Evolutionary conservation across 495 filamentous ascomycete genomes (phyloP), one percentile per base, ranked within the genome.

Genomic region (Aspergillus cristatus): DNA sequence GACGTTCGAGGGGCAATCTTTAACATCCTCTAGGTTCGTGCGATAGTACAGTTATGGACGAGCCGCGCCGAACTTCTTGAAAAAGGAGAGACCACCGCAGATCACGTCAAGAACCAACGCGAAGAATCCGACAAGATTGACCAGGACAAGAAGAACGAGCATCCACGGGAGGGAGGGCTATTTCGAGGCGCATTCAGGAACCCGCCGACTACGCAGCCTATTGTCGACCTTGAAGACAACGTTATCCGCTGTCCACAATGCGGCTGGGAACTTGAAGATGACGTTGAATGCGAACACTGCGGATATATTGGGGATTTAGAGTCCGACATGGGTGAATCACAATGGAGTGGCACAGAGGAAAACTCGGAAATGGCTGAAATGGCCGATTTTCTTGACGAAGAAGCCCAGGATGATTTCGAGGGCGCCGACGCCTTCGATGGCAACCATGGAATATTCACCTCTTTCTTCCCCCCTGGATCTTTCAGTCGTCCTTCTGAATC

Each of bases 1-100:
- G 5, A 12, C 14, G 18, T 7, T 8, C n/a, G 2, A 14, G 22
- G 22, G 22, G 11, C 35, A 33, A 15, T 14, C 22, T 14, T 39
- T 49, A 25, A 41, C 25, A 24, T 36, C 18, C 16, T 11, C n/a
- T 41, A 83, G 79, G 67, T 85, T 37, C 73, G 79, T 30, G 72
- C 83, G 28, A 69, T 85, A 51, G 76, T 79, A 22, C 72, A 79
- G 35, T 63, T 79, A 36, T 82, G 84, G 46, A 71, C 81, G 15
- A 65, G 61, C 35, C 74, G 75, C 13, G 68, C 73, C 13, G 81
- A 84, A 49, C 64, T 84, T 17, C 54, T 82, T 31, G 75, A 81
- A 26, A 63, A 71, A 31, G 73, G 67, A 11, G 82, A 84, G 50
- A 78, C 72, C 1, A 67, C 73, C 1, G 65, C 72, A 26, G 75